Conservation (phyloP, 345 rosid species). For the Citrus medica region DNA sequence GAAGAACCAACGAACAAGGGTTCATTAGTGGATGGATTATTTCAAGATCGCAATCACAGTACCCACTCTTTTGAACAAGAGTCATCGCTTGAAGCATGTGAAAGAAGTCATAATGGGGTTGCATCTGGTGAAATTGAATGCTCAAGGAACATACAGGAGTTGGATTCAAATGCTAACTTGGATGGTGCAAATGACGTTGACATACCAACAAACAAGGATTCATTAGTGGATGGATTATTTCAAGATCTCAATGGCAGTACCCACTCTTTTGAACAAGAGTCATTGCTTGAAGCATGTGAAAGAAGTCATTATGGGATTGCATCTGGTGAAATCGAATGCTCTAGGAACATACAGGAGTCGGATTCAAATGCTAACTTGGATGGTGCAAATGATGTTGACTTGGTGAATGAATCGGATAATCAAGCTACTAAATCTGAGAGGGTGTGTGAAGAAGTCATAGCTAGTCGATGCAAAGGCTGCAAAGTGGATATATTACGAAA, state of each 20-base stretch:
- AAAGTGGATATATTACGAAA: background rate
- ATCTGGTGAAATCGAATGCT: background rate
- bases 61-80: background rate
- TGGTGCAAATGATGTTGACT: background rate
- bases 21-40: background rate
- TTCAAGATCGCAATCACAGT: background rate
- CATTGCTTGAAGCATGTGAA: conserved; percentile 1
- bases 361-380: background rate
- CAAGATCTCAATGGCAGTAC: background rate
- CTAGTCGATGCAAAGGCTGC: background rate
- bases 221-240: background rate
- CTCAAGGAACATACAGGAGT: background rate
- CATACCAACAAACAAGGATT: background rate
- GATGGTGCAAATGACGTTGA: background rate
- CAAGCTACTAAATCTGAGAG: background rate
- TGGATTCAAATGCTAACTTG: background rate
- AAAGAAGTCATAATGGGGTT: background rate
- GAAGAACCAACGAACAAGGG: background rate
- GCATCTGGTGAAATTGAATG: background rate
- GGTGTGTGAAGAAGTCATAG: background rate
- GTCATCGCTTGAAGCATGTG: background rate
- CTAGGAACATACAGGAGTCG: background rate
- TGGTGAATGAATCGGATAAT: too few species aligned
- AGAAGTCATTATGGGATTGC: background rate
- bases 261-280: background rate